Evolutionary conservation across 345 rosid genomes (phyloP), one percentile per base, ranked within the genome.

Genomic region (Theobroma cacao): DNA sequence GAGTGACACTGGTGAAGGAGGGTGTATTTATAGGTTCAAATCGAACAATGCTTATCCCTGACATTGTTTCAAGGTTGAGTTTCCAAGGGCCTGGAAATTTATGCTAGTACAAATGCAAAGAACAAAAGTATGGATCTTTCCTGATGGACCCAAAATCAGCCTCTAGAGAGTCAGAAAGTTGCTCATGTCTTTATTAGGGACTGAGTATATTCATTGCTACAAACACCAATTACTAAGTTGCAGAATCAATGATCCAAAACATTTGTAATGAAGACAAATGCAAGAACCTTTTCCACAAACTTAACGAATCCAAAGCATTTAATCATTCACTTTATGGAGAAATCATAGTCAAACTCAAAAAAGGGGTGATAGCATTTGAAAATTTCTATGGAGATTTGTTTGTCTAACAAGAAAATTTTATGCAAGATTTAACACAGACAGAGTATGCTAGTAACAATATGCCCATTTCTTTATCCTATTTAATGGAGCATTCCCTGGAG

Each of bases 1-100:
- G 50, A 33, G n/a, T 53, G 34, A 17, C 34, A 18, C 3, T 63
- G 47, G 48, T 53, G 59, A 65, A 55, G 28, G 14, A 30, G 9
- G 74, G 40, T 45, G 67, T 13, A 75, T 67, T 58, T 64, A 81
- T 81, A 77, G 80, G n/a, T 22, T 60, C 18, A 17, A 71, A 22
- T 69, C 15, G 11, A 65, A 72, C 24, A 38, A 66, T 53, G 4
- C 22, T 33, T 72, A n/a, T 33, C 33, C 52, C 36, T 63, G n/a
- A 50, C 36, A 11, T 36, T 68, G 65, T 47, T 26, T 74, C 55
- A 45, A 2, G 76, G 60, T 15, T 47, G 70, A 65, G 62, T 74
- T 74, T 74, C 72, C 84, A 67, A 78, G 22, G 79, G 78, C 60
- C 67, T 30, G 11, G 18, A 12, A 5, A 2, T 40, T 48, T 22